Percentiles rank a stretch among this genome's conserved stretches.
Conservation (phyloP, 768 basidiomycete genomes). For the Termitomyces sp. region DNA sequence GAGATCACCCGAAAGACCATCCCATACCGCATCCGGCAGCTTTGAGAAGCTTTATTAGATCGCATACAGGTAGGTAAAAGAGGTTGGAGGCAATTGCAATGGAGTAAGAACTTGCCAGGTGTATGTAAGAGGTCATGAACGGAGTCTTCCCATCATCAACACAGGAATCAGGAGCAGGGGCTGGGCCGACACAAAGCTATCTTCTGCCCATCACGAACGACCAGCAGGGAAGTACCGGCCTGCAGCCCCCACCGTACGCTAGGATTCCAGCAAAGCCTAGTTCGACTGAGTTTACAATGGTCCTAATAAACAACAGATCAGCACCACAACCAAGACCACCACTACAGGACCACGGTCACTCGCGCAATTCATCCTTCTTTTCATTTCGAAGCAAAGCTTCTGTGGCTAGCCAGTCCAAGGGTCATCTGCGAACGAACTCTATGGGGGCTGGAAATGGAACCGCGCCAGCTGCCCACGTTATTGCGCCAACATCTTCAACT, state of each 20-base stretch:
- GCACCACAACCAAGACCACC: constrained; percentile 17
- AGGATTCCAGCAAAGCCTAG: constrained; percentile 7
- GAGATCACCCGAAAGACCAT: background rate
- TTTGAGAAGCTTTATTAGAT: background rate
- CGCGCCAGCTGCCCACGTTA: background rate
- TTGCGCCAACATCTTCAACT: background rate
- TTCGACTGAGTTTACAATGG: constrained; percentile 15
- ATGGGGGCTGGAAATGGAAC: constrained; percentile 6
- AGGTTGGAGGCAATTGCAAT: background rate
- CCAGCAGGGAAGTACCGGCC: background rate
- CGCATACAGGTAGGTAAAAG: background rate
- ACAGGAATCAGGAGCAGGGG: constrained; percentile 4
- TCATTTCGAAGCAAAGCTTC: constrained; percentile 45
- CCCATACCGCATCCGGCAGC: background rate
- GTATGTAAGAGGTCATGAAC: constrained; percentile 12
- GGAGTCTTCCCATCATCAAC: constrained; percentile 15
- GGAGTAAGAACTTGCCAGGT: constrained; percentile 8
- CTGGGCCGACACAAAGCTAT: background rate
- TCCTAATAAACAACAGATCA: constrained; percentile 12
- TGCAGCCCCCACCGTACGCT: background rate
- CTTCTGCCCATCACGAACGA: constrained; percentile 8
- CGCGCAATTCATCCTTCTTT: constrained; percentile 63
- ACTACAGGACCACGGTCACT: constrained; percentile 27
- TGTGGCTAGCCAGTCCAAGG: constrained; percentile 18
- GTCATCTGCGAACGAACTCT: constrained; percentile 14